These are phyloP conservation scores for Trypanosoma mega DNA, from an alignment of 208 protist species.

Conservation along the genomic window DNA sequence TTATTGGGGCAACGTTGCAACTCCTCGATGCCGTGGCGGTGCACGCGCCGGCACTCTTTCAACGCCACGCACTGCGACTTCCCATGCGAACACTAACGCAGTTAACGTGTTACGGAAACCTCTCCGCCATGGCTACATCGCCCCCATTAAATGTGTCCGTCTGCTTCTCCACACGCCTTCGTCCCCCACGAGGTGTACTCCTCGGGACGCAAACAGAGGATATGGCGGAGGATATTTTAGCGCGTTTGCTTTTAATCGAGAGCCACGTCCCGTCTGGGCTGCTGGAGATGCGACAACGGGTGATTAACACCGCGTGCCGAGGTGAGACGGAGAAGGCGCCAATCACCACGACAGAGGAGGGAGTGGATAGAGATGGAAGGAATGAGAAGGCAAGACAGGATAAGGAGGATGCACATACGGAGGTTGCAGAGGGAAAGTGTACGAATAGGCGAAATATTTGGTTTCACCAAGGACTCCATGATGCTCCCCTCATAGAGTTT, in stretches of 20 bases:
- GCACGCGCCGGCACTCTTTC: constrained; percentile 47
- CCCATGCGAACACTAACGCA: constrained; percentile 11
- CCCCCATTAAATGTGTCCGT: constrained; percentile 39
- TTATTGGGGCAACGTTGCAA: constrained; percentile 56
- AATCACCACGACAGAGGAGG: neutral
- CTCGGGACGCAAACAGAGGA: constrained; percentile 15
- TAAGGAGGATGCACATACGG: too few relatives aligned
- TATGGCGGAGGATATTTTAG: constrained; percentile 50
- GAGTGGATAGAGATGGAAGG: neutral
- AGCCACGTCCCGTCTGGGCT: constrained; percentile 33
- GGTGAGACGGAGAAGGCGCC: neutral
- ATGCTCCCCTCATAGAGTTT: constrained; percentile 29
- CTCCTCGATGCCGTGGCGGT: constrained; percentile 43
- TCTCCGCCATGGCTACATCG: constrained; percentile 23
- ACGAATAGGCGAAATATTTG: constrained; percentile 32
- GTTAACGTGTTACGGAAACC: constrained; percentile 1
- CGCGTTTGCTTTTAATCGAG: constrained; percentile 57
- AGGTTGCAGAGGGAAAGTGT: neutral
- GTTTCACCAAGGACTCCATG: constrained; percentile 47
- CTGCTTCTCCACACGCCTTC: constrained; percentile 47
- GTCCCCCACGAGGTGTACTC: constrained; percentile 12
- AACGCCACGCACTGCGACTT: constrained; percentile 35
- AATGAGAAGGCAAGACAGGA: too few relatives aligned
- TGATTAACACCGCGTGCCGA: constrained; percentile 10
- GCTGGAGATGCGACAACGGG: constrained; percentile 23